phyloP scores from a whole-genome alignment of 208 protist species.

The Porcisia hertigi region DNA sequence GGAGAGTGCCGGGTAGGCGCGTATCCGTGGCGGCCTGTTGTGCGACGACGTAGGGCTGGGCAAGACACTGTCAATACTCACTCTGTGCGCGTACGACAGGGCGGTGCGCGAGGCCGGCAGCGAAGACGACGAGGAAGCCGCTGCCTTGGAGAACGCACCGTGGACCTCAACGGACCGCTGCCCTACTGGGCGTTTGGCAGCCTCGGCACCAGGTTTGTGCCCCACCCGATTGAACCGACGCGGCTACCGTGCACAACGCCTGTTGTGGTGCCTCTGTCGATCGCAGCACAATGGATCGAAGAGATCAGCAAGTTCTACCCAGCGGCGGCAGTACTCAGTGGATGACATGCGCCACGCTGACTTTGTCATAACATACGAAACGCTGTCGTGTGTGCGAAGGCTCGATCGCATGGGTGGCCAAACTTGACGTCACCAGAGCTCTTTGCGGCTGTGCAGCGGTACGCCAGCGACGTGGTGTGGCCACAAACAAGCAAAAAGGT shows the following conservation, averaged over 20 bases:
- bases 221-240: neutral
- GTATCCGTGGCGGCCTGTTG: slow-evolving; percentile 47
- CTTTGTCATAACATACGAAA: slow-evolving; percentile 76
- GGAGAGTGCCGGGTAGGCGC: neutral
- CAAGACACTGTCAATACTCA: slow-evolving; percentile 65
- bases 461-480: slow-evolving; percentile 23
- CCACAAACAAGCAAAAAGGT: neutral
- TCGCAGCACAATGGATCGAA: slow-evolving; percentile 53
- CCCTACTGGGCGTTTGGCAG: slow-evolving; percentile 26
- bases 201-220: slow-evolving; percentile 9
- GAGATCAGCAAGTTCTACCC: slow-evolving; percentile 58
- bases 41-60: slow-evolving; percentile 72
- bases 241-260: slow-evolving; percentile 50
- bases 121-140: neutral
- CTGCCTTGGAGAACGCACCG: neutral
- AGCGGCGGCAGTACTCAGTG: slow-evolving; percentile 33
- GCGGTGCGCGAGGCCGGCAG: slow-evolving; percentile 8
- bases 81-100: slow-evolving; percentile 42
- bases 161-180: neutral
- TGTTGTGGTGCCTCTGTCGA: slow-evolving; percentile 57
- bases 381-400: slow-evolving; percentile 31
- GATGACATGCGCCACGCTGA: slow-evolving; percentile 41
- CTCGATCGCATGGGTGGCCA: slow-evolving; percentile 18
- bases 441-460: slow-evolving; percentile 1
- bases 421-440: slow-evolving; percentile 14